These are phyloP conservation scores for Dalbergia cochinchinensis DNA, from an alignment of 306 rosid genomes.

Conservation along the genomic window DNA sequence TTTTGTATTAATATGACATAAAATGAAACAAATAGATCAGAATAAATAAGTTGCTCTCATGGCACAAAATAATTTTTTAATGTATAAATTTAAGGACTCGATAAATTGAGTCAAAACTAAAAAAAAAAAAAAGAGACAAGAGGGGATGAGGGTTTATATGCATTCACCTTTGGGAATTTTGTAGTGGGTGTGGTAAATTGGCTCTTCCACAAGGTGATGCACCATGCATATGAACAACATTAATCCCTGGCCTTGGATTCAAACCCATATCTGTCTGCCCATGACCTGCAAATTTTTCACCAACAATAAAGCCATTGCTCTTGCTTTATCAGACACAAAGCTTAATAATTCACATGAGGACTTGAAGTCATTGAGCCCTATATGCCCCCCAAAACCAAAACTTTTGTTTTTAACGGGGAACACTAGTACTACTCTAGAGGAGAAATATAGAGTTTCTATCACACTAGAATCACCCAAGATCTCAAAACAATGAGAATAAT, in stretches of 20 bases:
- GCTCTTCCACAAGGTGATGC: conserved; percentile 43
- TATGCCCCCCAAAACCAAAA: conserved; percentile 22
- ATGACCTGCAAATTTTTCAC: conserved; percentile 66
- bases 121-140: too few species aligned
- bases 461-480: conserved; percentile 54
- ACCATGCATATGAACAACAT: conserved; percentile 48
- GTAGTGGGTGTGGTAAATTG: conserved; percentile 43
- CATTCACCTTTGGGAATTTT: conserved; percentile 53
- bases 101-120: background rate
- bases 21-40: too few species aligned
- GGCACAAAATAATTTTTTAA: too few species aligned
- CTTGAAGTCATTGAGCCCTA: conserved; percentile 41
- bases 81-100: too few species aligned
- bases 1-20: too few species aligned
- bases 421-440: conserved; percentile 43
- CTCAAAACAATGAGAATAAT: conserved; percentile 64
- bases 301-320: conserved; percentile 50
- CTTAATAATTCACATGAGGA: conserved; percentile 64
- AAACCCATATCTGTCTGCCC: conserved; percentile 62
- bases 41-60: too few species aligned
- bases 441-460: conserved; percentile 58
- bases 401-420: conserved; percentile 52
- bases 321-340: conserved; percentile 61
- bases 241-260: conserved; percentile 55
- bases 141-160: background rate